phyloP scores from a whole-genome alignment of 1,284 basidiomycete species.

The Porodaedalea pini region DNA sequence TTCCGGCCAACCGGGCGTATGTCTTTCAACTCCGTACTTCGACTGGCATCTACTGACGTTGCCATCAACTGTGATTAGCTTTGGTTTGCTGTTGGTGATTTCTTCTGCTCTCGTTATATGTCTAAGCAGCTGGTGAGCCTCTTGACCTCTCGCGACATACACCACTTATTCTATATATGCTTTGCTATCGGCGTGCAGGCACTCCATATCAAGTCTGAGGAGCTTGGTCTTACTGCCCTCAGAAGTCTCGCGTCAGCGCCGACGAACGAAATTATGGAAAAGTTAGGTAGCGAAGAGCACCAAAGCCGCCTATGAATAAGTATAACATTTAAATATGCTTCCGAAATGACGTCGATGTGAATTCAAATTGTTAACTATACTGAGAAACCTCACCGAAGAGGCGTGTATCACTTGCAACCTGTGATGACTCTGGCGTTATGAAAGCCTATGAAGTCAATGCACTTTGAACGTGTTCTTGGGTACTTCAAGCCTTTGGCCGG shows the following conservation, averaged over 20 bases:
- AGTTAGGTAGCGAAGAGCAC: not conserved
- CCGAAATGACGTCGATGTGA: too few relatives aligned
- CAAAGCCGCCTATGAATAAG: too few relatives aligned
- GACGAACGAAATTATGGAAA: not conserved
- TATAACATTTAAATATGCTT: too few relatives aligned
- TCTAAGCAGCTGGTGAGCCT: slow-evolving; percentile 32
- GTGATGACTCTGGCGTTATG: too few relatives aligned
- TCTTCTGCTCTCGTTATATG: slow-evolving; percentile 29
- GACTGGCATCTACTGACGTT: not conserved
- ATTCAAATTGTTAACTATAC: too few relatives aligned
- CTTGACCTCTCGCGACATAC: too few relatives aligned
- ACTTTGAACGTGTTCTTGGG: not conserved
- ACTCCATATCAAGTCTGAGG: too few relatives aligned
- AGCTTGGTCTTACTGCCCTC: not conserved
- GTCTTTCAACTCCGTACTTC: not conserved
- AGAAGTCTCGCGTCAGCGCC: not conserved
- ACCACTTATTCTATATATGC: too few relatives aligned
- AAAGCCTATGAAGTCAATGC: too few relatives aligned
- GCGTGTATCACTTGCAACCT: too few relatives aligned
- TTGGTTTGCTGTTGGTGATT: slow-evolving; percentile 36
- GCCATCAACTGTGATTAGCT: slow-evolving; percentile 25
- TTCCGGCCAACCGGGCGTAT: slow-evolving; percentile 33
- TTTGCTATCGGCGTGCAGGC: too few relatives aligned
- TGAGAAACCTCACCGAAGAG: too few relatives aligned
- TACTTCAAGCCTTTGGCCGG: not conserved